Evolutionary conservation across 495 filamentous ascomycete genomes (phyloP).

Genomic region (Penicillium nucicola): DNA sequence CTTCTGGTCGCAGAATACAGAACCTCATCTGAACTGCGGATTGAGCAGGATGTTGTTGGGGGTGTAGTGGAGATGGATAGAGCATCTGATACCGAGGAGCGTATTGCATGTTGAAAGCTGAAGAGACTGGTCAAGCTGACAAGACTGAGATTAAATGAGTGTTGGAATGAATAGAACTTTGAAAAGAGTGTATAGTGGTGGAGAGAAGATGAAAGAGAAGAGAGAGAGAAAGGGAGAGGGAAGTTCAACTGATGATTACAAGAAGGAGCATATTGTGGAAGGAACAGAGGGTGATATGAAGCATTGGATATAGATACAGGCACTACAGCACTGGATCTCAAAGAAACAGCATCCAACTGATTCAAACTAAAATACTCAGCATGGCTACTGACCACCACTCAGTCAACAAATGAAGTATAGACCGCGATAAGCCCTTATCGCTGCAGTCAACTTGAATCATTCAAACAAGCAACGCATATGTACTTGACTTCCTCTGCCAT

Average conservation of each 20-base stretch:
- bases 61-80: slow-evolving; percentile 1
- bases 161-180: slow-evolving; percentile 1
- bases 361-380: too few relatives aligned
- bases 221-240: neutral
- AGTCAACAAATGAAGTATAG: too few relatives aligned
- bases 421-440: too few relatives aligned
- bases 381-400: too few relatives aligned
- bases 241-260: too few relatives aligned
- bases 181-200: slow-evolving; percentile 7
- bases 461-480: too few relatives aligned
- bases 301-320: too few relatives aligned
- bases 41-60: slow-evolving; percentile 5
- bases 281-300: too few relatives aligned
- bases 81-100: neutral
- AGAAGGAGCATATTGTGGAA: neutral
- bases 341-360: too few relatives aligned
- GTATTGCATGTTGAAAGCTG: slow-evolving; percentile 7
- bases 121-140: neutral
- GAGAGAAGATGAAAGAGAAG: slow-evolving; percentile 1
- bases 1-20: slow-evolving; percentile 33
- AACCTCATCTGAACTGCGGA: slow-evolving; percentile 26
- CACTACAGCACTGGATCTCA: too few relatives aligned
- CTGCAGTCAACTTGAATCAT: too few relatives aligned
- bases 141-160: slow-evolving; percentile 3
- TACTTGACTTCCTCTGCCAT: too few relatives aligned